These are phyloP conservation scores for Colletotrichum destructivum DNA, from an alignment of 2,329 filamentous ascomycete species.

Conservation along the genomic window DNA sequence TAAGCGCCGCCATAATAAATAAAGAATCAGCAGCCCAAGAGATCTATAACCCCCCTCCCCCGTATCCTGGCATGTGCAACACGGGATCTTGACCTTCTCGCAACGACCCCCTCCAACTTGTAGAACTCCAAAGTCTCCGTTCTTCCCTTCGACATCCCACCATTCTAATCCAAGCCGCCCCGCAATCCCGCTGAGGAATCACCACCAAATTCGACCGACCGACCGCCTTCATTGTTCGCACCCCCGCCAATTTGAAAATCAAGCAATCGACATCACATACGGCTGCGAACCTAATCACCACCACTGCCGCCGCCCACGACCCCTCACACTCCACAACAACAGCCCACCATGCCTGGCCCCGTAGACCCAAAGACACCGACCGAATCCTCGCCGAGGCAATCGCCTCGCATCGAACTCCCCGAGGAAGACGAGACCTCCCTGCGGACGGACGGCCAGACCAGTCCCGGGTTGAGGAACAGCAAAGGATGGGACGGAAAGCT, in stretches of 20 bases:
- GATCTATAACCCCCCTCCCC: neutral
- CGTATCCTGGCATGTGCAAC: conserved; percentile 31
- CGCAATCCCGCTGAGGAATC: conserved; percentile 35
- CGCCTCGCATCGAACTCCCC: conserved; percentile 65
- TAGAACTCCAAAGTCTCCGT: neutral
- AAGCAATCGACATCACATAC: conserved; percentile 7
- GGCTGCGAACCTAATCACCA: neutral
- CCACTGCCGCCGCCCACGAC: neutral
- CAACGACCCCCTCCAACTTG: conserved; percentile 25
- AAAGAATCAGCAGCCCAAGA: conserved; percentile 6
- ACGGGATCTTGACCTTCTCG: conserved; percentile 12
- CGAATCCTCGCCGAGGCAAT: conserved; percentile 46
- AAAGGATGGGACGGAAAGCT: conserved; percentile 90
- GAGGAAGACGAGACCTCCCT: conserved; percentile 58
- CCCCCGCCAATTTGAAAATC: conserved; percentile 13
- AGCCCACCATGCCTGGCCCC: conserved; percentile 58
- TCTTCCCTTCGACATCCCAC: conserved; percentile 11
- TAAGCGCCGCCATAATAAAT: conserved; percentile 5
- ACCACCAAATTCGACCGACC: conserved; percentile 1
- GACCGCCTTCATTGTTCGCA: neutral
- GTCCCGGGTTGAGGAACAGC: conserved; percentile 69
- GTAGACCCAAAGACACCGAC: conserved; percentile 54
- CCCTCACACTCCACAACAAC: conserved; percentile 1
- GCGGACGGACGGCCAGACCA: conserved; percentile 58
- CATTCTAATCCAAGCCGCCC: conserved; percentile 10